Conservation (phyloP, 2,329 filamentous ascomycete species). For the Tolypocladium sp. region DNA sequence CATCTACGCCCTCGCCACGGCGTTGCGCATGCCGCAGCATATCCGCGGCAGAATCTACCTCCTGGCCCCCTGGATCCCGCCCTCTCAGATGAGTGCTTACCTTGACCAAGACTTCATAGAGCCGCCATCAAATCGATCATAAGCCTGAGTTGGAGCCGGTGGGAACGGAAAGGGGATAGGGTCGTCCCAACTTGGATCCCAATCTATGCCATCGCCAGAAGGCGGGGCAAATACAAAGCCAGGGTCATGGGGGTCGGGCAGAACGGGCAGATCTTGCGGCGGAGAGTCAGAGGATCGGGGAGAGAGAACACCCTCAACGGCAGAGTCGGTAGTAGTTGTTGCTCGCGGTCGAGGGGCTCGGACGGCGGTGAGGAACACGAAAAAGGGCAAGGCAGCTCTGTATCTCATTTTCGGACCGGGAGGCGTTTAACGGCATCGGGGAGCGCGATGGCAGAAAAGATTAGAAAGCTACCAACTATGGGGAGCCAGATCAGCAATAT, state of each 20-base stretch:
- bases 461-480: background rate
- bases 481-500: background rate
- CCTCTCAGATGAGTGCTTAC: slow-evolving; percentile 89
- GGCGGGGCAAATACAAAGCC: background rate
- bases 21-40: slow-evolving; percentile 89
- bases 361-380: background rate
- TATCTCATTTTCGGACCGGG: background rate
- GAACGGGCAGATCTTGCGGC: background rate
- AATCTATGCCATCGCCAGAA: background rate
- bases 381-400: background rate
- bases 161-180: background rate
- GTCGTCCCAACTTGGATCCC: background rate
- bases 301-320: background rate
- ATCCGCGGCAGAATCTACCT: slow-evolving; percentile 92
- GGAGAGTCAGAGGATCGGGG: background rate
- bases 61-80: slow-evolving; percentile 93
- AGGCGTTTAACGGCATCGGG: too few species aligned
- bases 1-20: slow-evolving; percentile 95
- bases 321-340: background rate
- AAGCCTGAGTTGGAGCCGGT: too few species aligned
- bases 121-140: too few species aligned
- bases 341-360: background rate
- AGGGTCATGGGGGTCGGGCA: background rate
- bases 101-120: too few species aligned
- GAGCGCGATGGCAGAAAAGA: too few species aligned